Evolutionary conservation across 2,329 filamentous ascomycete species (phyloP).

Genomic region (Westerdykella ornata): DNA sequence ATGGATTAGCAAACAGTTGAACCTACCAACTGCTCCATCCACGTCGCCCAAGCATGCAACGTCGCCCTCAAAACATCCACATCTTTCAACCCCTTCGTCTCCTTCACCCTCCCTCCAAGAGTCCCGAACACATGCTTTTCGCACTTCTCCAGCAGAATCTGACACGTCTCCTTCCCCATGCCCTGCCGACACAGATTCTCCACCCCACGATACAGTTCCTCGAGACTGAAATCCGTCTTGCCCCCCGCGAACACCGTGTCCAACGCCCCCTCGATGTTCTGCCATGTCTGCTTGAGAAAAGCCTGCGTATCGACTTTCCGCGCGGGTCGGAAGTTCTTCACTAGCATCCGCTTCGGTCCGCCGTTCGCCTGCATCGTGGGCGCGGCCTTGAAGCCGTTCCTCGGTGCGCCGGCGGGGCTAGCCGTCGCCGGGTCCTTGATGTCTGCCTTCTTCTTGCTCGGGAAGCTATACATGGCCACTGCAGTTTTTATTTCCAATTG

Average conservation of each 20-base stretch:
- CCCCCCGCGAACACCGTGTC: conserved; percentile 63
- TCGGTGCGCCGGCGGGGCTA: conserved; percentile 34
- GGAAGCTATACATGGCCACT: conserved; percentile 33
- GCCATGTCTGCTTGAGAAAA: conserved; percentile 72
- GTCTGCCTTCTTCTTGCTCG: conserved; percentile 20
- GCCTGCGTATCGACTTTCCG: conserved; percentile 60
- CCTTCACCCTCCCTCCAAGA: conserved; percentile 55
- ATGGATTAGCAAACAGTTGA: conserved; percentile 2
- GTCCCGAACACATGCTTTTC: conserved; percentile 54
- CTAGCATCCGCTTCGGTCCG: conserved; percentile 79
- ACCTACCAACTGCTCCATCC: conserved; percentile 69
- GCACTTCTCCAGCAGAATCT: conserved; percentile 59
- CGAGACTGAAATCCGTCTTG: conserved; percentile 60
- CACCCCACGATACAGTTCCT: conserved; percentile 81
- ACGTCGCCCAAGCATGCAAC: conserved; percentile 62
- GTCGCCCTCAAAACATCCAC: conserved; percentile 58
- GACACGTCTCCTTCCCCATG: conserved; percentile 60
- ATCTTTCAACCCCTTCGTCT: conserved; percentile 51
- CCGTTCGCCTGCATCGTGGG: conserved; percentile 60
- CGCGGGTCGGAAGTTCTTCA: conserved; percentile 76
- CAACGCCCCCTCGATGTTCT: conserved; percentile 67
- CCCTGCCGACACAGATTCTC: conserved; percentile 85
- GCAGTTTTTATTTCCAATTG: too few relatives aligned
- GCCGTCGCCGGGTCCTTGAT: conserved; percentile 38
- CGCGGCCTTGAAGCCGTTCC: conserved; percentile 36